These are phyloP conservation scores for Lanzia echinophila DNA, from an alignment of 2,329 filamentous ascomycete genomes.

Conservation along the genomic window DNA sequence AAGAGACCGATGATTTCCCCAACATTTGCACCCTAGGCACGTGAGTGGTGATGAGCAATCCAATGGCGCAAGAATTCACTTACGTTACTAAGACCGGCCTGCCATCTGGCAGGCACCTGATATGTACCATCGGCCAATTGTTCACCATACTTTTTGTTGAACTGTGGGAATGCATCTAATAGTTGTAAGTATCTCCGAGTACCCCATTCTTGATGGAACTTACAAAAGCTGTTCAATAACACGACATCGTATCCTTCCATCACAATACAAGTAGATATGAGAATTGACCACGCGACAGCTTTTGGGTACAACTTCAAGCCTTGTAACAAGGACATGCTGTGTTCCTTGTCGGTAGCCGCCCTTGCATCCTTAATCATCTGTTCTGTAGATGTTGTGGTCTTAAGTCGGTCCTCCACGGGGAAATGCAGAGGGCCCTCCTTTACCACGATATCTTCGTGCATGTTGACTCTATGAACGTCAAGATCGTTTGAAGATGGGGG, in stretches of 20 bases:
- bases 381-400: constrained; percentile 4
- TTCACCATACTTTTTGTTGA: constrained; percentile 29
- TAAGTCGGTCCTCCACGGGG: background rate
- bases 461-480: constrained; percentile 1
- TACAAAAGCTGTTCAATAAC: constrained; percentile 32
- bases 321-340: constrained; percentile 14
- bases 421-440: constrained; percentile 9
- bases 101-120: constrained; percentile 28
- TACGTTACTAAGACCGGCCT: constrained; percentile 26
- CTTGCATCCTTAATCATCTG: constrained; percentile 10
- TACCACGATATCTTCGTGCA: background rate
- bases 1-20: constrained; percentile 40
- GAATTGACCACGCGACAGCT: constrained; percentile 30
- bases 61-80: background rate
- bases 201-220: constrained; percentile 12
- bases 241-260: constrained; percentile 39
- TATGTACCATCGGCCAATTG: constrained; percentile 10
- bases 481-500: constrained; percentile 2
- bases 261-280: constrained; percentile 34
- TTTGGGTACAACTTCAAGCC: constrained; percentile 22
- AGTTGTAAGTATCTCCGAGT: constrained; percentile 14
- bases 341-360: constrained; percentile 7
- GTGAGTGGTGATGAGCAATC: constrained; percentile 1
- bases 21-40: constrained; percentile 19
- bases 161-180: constrained; percentile 31